Conservation (phyloP, 2,329 filamentous ascomycete species). For the Fusarium scirpi region DNA sequence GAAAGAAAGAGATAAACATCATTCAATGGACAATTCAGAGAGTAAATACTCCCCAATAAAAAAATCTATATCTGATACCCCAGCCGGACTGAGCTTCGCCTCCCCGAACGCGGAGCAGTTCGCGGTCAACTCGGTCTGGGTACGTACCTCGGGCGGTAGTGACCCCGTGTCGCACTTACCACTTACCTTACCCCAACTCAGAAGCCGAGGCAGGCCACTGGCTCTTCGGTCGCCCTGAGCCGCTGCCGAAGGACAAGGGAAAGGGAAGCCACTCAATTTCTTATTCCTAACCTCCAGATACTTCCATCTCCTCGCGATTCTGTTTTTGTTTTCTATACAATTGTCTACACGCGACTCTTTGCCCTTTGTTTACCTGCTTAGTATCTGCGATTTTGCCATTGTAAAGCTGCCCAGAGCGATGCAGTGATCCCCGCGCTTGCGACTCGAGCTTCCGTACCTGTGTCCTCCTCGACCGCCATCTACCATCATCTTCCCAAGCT, state of each 20-base stretch:
- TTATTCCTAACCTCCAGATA: constrained; percentile 25
- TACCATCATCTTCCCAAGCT: constrained; percentile 3
- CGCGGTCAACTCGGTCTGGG: constrained; percentile 20
- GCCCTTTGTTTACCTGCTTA: neutral
- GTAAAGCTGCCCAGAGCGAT: constrained; percentile 19
- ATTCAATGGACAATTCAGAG: neutral
- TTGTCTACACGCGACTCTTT: constrained; percentile 7
- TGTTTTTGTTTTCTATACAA: constrained; percentile 7
- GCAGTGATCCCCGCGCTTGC: constrained; percentile 38
- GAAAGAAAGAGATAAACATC: neutral
- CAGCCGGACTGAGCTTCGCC: neutral
- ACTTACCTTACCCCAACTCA: constrained; percentile 11
- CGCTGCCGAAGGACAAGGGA: constrained; percentile 35
- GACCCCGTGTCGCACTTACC: constrained; percentile 22
- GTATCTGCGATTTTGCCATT: constrained; percentile 1
- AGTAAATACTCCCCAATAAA: neutral
- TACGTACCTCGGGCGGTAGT: constrained; percentile 37
- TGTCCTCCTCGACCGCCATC: constrained; percentile 21
- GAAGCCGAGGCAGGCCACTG: constrained; percentile 43
- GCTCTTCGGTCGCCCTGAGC: constrained; percentile 37
- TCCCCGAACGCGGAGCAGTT: constrained; percentile 1
- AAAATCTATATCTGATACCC: neutral
- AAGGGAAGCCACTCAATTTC: constrained; percentile 36
- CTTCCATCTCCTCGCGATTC: constrained; percentile 12
- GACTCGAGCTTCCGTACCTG: constrained; percentile 23